These are phyloP conservation scores for Fusarium anguioides DNA, from an alignment of 2,329 filamentous ascomycete species.

Conservation along the genomic window DNA sequence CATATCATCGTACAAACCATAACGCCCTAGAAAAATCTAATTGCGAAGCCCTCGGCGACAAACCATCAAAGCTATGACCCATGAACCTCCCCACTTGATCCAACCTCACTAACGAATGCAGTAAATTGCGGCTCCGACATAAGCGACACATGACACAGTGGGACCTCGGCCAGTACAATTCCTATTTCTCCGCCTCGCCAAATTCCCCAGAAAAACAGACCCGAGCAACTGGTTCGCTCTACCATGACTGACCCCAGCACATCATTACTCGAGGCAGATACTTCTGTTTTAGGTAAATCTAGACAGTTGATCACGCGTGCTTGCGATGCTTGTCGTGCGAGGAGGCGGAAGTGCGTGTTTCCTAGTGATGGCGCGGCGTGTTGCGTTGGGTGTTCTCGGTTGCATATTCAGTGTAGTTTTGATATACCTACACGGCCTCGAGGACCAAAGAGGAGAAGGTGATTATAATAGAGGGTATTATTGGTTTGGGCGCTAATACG, in stretches of 20 bases:
- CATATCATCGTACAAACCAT: too few species aligned
- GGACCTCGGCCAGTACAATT: too few species aligned
- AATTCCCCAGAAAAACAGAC: neutral
- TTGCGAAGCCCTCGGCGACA: too few species aligned
- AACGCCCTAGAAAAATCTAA: too few species aligned
- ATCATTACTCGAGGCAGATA: neutral
- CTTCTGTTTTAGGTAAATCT: neutral
- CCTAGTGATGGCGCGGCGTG: neutral
- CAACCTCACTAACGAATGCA: too few species aligned
- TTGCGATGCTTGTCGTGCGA: conserved; percentile 10
- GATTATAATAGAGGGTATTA: rapidly evolving
- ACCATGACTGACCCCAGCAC: neutral
- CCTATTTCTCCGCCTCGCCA: conserved; percentile 10
- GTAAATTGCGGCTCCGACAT: neutral
- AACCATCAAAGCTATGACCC: too few species aligned
- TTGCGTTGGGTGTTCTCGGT: neutral
- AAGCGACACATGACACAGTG: neutral
- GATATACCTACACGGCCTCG: neutral
- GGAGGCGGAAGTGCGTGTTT: conserved; percentile 7
- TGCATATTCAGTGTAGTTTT: conserved; percentile 13
- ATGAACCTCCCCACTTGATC: neutral
- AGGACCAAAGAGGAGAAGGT: conserved; percentile 1
- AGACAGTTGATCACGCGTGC: neutral
- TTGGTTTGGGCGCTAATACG: neutral
- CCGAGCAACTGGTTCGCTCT: neutral